Evolutionary conservation across 2,329 filamentous ascomycete species (phyloP).

Genomic region (Talaromyces marneffei): DNA sequence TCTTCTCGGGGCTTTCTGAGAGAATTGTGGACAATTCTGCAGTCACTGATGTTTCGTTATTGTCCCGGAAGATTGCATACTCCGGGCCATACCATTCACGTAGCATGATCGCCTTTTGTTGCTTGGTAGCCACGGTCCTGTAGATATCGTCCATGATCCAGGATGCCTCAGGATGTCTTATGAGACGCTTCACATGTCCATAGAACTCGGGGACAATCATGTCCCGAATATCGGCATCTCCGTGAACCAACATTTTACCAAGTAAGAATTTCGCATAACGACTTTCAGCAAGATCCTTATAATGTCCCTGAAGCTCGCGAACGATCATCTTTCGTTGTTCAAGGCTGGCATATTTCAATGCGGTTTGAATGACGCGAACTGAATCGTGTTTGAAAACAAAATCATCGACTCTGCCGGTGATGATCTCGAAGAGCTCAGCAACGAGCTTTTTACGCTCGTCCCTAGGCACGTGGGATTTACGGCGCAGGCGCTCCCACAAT

Average conservation of each 20-base stretch:
- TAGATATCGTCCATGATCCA: constrained; percentile 99
- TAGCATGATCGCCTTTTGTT: constrained; percentile 78
- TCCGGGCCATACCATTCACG: constrained; percentile 96
- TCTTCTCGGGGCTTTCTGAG: constrained; percentile 73
- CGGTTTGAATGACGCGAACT: constrained; percentile 92
- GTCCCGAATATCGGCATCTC: constrained; percentile 78
- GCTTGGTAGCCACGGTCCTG: constrained; percentile 73
- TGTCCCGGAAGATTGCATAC: constrained; percentile 71
- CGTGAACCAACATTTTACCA: constrained; percentile 90
- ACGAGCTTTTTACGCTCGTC: constrained; percentile 85
- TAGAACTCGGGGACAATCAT: constrained; percentile 92
- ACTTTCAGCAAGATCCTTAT: constrained; percentile 80
- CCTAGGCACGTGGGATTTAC: constrained; percentile 87
- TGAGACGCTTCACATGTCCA: constrained; percentile 83
- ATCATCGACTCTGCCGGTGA: constrained; percentile 85
- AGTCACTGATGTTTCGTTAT: constrained; percentile 44
- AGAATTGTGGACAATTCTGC: constrained; percentile 72
- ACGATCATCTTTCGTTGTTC: constrained; percentile 84
- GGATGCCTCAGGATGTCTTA: constrained; percentile 91
- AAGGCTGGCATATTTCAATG: constrained; percentile 86
- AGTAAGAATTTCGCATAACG: constrained; percentile 97
- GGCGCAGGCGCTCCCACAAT: constrained; percentile 87
- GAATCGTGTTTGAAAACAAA: constrained; percentile 98
- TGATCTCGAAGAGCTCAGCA: constrained; percentile 82
- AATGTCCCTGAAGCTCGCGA: constrained; percentile 76